Base-by-base conservation (phyloP, 2,329 filamentous ascomycete genomes). In the Colletotrichum costaricense region DNA sequence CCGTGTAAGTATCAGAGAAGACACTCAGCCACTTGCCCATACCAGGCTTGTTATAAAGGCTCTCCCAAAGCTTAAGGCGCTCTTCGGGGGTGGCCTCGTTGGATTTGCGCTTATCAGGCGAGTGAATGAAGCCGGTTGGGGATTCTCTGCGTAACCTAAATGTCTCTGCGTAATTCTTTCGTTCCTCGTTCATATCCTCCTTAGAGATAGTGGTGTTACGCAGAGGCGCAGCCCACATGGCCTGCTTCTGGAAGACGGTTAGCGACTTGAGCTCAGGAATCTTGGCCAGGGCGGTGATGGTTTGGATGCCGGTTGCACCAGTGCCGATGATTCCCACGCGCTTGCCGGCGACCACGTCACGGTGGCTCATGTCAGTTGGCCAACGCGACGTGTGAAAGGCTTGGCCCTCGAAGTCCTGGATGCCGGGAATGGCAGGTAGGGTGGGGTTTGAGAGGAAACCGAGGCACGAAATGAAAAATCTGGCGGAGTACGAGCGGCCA, bases 111-210 rank as follows among this genome's bases (percentile, higher is more conserved):
- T 72, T 54, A 42, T 81, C 78, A 9, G 74, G 75, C 22, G 76
- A 68, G 74, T 83, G 81, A 2, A 81, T 75, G 67, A 84, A 67
- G 7, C 64, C 35, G 3, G 64, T 83, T 28, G 79, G 74, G 11
- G 78, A 79, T 6, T 76, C 76, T 9, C 75, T 72, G 49, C 78
- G 79, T n/a, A 72, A 70, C 26, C 75, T 71, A 66, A 82, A 81
- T 26, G 80, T 81, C 26, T 76, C 77, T 6, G 73, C 77, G 74
- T 82, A 84, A 35, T 63, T 69, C 60, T 63, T 74, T 76, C 46
- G 28, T 14, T 81, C 83, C 88, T 65, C 83, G 78, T 12, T 79
- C 0, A 79, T 79, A 52, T 88, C 83, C 0, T 84, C 88, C 1
- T 78, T 63, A 28, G 26, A 28, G 16, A 80, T 78, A 4, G 78